A percentile compares a stretch with the other conserved stretches of the same genome.
Conservation (phyloP, 331 rosid species). For the Malus hybrid region DNA sequence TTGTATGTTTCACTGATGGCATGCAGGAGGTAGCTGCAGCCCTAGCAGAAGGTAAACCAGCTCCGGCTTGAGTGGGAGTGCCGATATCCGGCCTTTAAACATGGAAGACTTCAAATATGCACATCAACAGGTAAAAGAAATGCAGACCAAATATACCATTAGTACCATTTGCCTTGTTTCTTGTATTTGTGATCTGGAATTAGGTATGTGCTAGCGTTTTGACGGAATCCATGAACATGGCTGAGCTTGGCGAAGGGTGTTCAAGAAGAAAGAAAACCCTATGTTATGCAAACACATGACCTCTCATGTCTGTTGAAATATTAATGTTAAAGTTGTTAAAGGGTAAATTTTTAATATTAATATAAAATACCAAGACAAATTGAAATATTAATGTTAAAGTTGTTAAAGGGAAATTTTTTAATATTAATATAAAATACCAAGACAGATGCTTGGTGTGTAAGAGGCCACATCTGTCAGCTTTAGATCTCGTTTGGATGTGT, state of each 20-base stretch:
- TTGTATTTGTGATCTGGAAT: background rate
- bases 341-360: no score
- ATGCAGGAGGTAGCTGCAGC: constrained; percentile 67
- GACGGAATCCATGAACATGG: constrained; percentile 77
- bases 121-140: constrained; percentile 63
- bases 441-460: no score
- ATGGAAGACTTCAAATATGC: constrained; percentile 75
- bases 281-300: no score
- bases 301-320: no score
- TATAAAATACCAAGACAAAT: no score
- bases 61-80: constrained; percentile 80
- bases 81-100: constrained; percentile 71
- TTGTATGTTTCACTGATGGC: constrained; percentile 22
- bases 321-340: no score
- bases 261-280: constrained; percentile 79
- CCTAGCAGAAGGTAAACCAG: constrained; percentile 65
- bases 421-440: no score
- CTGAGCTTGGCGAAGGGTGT: constrained; percentile 91
- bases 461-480: no score
- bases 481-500: no score
- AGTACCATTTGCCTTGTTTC: background rate
- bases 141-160: background rate
- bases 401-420: no score
- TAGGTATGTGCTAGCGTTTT: constrained; percentile 86
- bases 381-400: no score